Base-by-base conservation (phyloP, 169 alveolate species). In the Fabrea salina region DNA sequence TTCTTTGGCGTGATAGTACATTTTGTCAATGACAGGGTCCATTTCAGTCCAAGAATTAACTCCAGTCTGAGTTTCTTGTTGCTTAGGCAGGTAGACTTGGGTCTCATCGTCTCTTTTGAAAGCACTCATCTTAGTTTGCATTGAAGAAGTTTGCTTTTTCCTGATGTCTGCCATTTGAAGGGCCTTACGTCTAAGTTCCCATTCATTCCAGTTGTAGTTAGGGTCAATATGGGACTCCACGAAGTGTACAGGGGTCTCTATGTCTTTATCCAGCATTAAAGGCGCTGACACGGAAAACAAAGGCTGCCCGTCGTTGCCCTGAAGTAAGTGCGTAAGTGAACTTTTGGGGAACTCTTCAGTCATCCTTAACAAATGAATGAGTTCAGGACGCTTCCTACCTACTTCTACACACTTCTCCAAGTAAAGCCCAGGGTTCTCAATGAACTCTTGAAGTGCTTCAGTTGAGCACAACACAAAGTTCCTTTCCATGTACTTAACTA, bases 181-280 rank as follows among this genome's bases (percentile, higher is more conserved):
- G 47, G 97, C 97, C 82, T 89, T 89, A 84, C 88, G 87, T 64
- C 95, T 89, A n/a, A 93, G 82, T 33, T 89, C 95, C 97, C 97
- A 93, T 85, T 93, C 97, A 75, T 93, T 93, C 96, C 97, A 93
- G 66, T 85, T 89, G 75, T 93, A 93, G 70, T 89, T 89, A 22
- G 96, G 94, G 66, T 91, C 95, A 22, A 90, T 84, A 64, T 91
- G 86, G 49, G 85, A 87, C 75, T 93, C 95, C 35, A 89, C 86
- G 83, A 90, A 87, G 74, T 93, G 97, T 37, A 85, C 80, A 32
- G 94, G 96, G 11, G 96, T 91, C 49, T 89, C 90, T 37, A 85
- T 43, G 13, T 87, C 93, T 51, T 86, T 89, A 49, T 93, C 95
- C 13, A 92, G 92, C 93, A 91, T 89, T 22, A 91, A 82, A 40